Conservation (phyloP, 169 alveolate species). For the Cryptosporidium baileyi region DNA sequence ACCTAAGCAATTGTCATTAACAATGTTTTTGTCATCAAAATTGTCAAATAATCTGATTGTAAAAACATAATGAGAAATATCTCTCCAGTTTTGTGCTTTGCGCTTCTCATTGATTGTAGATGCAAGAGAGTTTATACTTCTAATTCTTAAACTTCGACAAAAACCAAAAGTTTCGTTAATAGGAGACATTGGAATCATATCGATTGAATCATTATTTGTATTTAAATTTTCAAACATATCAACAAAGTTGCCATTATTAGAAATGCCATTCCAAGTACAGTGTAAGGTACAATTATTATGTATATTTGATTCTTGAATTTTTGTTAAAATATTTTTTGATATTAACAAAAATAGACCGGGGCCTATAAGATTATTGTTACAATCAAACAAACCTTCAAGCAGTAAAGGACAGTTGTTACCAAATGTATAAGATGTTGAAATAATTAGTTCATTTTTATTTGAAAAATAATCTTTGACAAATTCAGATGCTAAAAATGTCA, state of each 20-base stretch:
- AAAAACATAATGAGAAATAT: slow-evolving; percentile 29
- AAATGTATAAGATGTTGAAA: slow-evolving; percentile 54
- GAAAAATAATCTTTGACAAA: background rate
- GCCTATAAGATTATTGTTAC: slow-evolving; percentile 15
- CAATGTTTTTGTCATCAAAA: background rate
- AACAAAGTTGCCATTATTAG: slow-evolving; percentile 28
- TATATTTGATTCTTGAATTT: background rate
- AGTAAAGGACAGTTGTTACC: slow-evolving; percentile 46
- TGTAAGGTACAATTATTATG: background rate
- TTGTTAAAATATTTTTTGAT: background rate
- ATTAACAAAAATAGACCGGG: slow-evolving; percentile 36
- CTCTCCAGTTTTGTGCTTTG: slow-evolving; percentile 9
- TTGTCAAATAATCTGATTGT: slow-evolving; percentile 12
- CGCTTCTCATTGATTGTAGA: slow-evolving; percentile 5
- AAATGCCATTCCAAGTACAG: slow-evolving; percentile 54
- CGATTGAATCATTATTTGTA: slow-evolving; percentile 3
- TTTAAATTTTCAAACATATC: slow-evolving; percentile 39
- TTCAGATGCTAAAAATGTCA: background rate
- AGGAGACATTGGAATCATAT: slow-evolving; percentile 33
- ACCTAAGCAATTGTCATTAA: background rate
- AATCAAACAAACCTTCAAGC: slow-evolving; percentile 52
- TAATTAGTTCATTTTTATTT: slow-evolving; percentile 1
- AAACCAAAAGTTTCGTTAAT: slow-evolving; percentile 31
- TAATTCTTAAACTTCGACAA: background rate
- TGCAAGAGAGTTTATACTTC: slow-evolving; percentile 50